Conservation (phyloP, 768 basidiomycete genomes). For the Suillus plorans region DNA sequence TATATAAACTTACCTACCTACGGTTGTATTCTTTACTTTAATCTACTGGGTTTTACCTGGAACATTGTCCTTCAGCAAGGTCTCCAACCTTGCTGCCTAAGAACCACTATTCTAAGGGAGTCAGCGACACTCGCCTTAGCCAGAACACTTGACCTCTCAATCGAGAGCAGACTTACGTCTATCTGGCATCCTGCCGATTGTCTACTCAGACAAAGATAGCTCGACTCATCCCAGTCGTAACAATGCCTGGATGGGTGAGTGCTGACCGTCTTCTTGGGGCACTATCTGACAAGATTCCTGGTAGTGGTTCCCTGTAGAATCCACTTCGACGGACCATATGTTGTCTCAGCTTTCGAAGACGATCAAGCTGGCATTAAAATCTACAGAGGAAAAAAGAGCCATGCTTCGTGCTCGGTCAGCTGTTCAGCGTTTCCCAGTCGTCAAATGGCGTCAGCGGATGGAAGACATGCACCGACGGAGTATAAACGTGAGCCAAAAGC, state of each 20-base stretch:
- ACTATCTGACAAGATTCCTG: slow-evolving; percentile 1
- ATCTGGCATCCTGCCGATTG: too few species aligned
- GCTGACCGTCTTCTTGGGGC: not conserved
- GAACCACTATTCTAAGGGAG: too few species aligned
- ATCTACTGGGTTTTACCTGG: too few species aligned
- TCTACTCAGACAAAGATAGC: too few species aligned
- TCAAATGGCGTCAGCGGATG: slow-evolving; percentile 95
- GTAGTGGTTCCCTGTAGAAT: slow-evolving; percentile 97
- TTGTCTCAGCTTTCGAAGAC: slow-evolving; percentile 92
- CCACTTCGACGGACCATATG: slow-evolving; percentile 90
- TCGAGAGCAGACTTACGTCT: too few species aligned
- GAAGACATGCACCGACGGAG: slow-evolving; percentile 93
- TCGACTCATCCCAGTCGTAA: too few species aligned
- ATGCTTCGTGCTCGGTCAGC: slow-evolving; percentile 92
- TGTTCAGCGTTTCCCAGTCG: slow-evolving; percentile 94
- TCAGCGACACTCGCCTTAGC: too few species aligned
- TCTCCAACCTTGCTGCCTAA: too few species aligned
- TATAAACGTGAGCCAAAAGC: slow-evolving; percentile 65
- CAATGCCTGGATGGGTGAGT: slow-evolving; percentile 98
- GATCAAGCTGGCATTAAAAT: slow-evolving; percentile 91
- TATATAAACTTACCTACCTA: too few species aligned
- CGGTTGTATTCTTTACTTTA: too few species aligned
- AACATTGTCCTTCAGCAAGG: too few species aligned
- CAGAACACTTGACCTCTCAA: too few species aligned
- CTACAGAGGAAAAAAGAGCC: slow-evolving; percentile 86